Evolutionary conservation across 805 yeast species (phyloP).

Genomic region (Barnettozyma populi): DNA sequence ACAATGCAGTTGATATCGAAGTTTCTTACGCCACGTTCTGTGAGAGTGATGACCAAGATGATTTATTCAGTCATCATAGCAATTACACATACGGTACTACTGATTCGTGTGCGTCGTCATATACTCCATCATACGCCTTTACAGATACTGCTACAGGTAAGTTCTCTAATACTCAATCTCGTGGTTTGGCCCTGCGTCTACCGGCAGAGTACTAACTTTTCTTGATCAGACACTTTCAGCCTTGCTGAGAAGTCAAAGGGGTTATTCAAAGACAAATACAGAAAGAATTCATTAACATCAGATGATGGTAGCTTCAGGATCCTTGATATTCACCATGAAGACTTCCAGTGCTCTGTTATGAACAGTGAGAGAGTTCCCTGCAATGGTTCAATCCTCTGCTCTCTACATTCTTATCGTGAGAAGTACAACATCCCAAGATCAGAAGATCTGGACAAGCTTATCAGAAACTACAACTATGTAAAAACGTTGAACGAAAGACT

Average conservation of each 20-base stretch:
- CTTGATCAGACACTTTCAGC: background rate
- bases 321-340: constrained; percentile 15
- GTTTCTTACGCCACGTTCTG: background rate
- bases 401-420: constrained; percentile 11
- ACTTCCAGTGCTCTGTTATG: constrained; percentile 19
- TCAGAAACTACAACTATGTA: constrained; percentile 34
- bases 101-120: constrained; percentile 1
- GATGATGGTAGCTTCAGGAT: constrained; percentile 6
- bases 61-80: background rate
- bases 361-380: constrained; percentile 10
- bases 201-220: background rate
- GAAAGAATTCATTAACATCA: background rate
- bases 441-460: constrained; percentile 10
- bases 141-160: background rate
- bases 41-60: constrained; percentile 1
- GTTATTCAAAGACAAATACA: background rate
- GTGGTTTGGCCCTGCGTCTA: background rate
- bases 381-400: constrained; percentile 15
- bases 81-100: constrained; percentile 1
- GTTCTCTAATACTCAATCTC: background rate
- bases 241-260: background rate
- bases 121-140: constrained; percentile 4
- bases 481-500: constrained; percentile 5
- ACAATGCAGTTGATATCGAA: background rate
- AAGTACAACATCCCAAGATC: constrained; percentile 13